These are phyloP conservation scores for Luvunga scandens DNA, from an alignment of 345 rosid genomes.

Conservation along the genomic window DNA sequence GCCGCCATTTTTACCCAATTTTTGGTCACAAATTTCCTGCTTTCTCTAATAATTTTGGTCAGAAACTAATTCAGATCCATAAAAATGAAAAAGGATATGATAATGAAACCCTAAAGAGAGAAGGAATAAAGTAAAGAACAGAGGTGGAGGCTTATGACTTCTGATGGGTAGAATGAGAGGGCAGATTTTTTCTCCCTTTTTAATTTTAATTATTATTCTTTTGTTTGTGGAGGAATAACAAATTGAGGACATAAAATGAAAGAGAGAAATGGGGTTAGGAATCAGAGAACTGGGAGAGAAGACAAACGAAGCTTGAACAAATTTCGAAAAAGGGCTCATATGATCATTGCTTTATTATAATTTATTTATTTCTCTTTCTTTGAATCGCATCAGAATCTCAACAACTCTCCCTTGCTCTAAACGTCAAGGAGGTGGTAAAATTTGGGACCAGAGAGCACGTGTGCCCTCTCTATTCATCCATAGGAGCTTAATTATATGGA, in stretches of 20 bases:
- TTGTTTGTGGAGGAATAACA: background rate
- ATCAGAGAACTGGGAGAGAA: constrained; percentile 37
- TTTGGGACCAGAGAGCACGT: background rate
- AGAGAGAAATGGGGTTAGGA: constrained; percentile 26
- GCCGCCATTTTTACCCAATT: constrained; percentile 47
- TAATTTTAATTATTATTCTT: background rate
- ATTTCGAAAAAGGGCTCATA: constrained; percentile 40
- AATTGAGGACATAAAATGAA: background rate
- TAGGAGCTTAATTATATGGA: background rate
- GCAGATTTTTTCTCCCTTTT: background rate
- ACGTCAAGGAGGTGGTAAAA: constrained; percentile 3
- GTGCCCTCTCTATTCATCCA: too few relatives aligned
- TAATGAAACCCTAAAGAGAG: background rate
- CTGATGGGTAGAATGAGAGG: background rate
- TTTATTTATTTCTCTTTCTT: constrained; percentile 22
- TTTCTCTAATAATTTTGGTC: background rate
- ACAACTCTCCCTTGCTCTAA: constrained; percentile 24
- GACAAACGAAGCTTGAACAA: constrained; percentile 42
- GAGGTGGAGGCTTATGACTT: background rate
- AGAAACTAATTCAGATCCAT: constrained; percentile 28
- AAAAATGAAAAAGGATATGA: background rate
- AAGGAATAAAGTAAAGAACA: background rate
- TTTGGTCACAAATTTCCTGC: background rate
- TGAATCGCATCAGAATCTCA: constrained; percentile 40
- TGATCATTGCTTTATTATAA: constrained; percentile 17